These are phyloP conservation scores for Purshia tridentata DNA, from an alignment of 306 rosid species.

Conservation along the genomic window DNA sequence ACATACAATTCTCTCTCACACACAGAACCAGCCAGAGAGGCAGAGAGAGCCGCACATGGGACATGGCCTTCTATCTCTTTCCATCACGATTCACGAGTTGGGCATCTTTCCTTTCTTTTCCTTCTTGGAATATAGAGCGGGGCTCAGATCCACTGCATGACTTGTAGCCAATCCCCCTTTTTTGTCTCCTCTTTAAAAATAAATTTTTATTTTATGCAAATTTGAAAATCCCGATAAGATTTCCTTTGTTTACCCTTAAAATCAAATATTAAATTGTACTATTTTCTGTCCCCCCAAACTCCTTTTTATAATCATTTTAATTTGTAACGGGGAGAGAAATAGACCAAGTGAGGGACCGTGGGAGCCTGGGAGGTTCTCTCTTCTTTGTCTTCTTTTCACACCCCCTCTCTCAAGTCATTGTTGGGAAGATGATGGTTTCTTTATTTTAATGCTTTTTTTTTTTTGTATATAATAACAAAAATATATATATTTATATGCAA, in stretches of 20 bases:
- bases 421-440: not conserved
- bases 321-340: conserved; percentile 1
- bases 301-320: conserved; percentile 1
- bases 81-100: conserved; percentile 38
- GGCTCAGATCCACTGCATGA: conserved; percentile 46
- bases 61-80: conserved; percentile 29
- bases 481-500: not conserved
- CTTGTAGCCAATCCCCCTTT: conserved; percentile 24
- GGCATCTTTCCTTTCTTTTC: conserved; percentile 21
- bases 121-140: not conserved
- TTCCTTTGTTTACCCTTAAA: not conserved
- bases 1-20: not conserved
- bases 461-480: too few species aligned
- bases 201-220: conserved; percentile 4
- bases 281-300: not conserved
- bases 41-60: conserved; percentile 24
- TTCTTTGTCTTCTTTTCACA: not conserved
- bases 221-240: conserved; percentile 40
- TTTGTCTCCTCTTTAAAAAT: not conserved
- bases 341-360: not conserved
- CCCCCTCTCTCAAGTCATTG: not conserved
- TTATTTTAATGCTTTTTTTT: not conserved
- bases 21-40: conserved; percentile 7
- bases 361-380: not conserved
- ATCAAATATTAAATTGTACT: not conserved